Conservation (phyloP, 345 rosid species). For the Garcia nutans region DNA sequence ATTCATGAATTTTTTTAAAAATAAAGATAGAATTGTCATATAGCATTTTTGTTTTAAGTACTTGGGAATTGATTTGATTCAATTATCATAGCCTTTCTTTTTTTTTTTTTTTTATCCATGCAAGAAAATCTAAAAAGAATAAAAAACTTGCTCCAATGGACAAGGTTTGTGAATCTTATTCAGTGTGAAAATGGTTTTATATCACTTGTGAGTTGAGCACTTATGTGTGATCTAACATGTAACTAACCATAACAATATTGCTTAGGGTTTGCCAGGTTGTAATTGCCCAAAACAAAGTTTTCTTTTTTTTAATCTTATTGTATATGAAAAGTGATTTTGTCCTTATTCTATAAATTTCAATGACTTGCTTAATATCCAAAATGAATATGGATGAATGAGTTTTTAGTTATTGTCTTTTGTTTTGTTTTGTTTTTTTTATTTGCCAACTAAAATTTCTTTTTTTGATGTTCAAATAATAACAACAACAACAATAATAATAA, state of each 20-base stretch:
- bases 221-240: conserved; percentile 3
- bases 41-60: too few relatives aligned
- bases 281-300: not conserved
- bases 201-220: conserved; percentile 14
- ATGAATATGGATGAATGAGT: too few relatives aligned
- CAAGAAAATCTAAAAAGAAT: not conserved
- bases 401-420: too few relatives aligned
- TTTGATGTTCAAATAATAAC: too few relatives aligned
- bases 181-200: not conserved
- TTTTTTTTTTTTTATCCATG: not conserved
- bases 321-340: not conserved
- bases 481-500: too few relatives aligned
- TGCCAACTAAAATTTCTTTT: too few relatives aligned
- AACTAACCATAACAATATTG: not conserved
- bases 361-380: too few relatives aligned
- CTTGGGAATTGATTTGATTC: too few relatives aligned
- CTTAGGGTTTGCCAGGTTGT: conserved; percentile 6
- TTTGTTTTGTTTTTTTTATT: too few relatives aligned
- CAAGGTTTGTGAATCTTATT: not conserved
- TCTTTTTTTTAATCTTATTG: not conserved
- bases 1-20: too few relatives aligned
- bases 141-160: not conserved
- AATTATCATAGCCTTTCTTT: not conserved
- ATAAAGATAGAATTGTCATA: too few relatives aligned
- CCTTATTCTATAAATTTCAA: not conserved